Base-by-base conservation (phyloP, 345 rosid species). In the Ailanthus altissimus region DNA sequence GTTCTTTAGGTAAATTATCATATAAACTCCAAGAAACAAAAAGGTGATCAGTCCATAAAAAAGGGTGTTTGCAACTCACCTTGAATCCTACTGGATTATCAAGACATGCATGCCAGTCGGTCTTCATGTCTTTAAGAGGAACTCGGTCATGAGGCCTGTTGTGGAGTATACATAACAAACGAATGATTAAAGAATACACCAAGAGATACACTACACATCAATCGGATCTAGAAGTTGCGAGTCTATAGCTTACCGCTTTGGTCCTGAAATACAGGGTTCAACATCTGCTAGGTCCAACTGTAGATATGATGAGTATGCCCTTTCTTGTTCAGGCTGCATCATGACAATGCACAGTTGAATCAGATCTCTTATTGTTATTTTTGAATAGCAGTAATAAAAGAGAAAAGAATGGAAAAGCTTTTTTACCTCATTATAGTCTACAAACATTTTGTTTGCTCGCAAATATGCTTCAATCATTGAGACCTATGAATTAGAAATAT, bases 31-130 rank as follows among this genome's bases (percentile, higher is more conserved):
- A 59, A 42, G 70, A 18, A 58, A 63, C 15, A 26, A 26, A 32
- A 32, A 45, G 0, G 36, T 68, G 25, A 70, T 65, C 51, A 75
- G 59, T 43, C 32, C 42, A 46, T 60, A 49, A 58, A 28, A 56
- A 46, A 8, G 25, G 5, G 5, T 8, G 14, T 25, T 63, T 14
- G 43, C 12, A 45, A 74, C 89, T 79, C 50, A 91, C 97, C 92
- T 93, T 93, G 79, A 93, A 93, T 75, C 97, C 96, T 69, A 91
- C 94, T 75, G 79, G 82, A 43, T 80, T 92, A 60, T 87, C 89
- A 70, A 91, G 91, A 80, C 98, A 92, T 54, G 96, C 87, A 75
- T 89, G 97, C 98, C 97, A 94, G 76, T 94, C 98, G 72, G 85
- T 86, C 85, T 90, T 94, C 98, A 90, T 90, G 64, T 90, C 93